Percentiles rank a stretch among this genome's conserved stretches.
phyloP scores from a whole-genome alignment of 805 yeast species.

The Teunomyces aglyptinius region DNA sequence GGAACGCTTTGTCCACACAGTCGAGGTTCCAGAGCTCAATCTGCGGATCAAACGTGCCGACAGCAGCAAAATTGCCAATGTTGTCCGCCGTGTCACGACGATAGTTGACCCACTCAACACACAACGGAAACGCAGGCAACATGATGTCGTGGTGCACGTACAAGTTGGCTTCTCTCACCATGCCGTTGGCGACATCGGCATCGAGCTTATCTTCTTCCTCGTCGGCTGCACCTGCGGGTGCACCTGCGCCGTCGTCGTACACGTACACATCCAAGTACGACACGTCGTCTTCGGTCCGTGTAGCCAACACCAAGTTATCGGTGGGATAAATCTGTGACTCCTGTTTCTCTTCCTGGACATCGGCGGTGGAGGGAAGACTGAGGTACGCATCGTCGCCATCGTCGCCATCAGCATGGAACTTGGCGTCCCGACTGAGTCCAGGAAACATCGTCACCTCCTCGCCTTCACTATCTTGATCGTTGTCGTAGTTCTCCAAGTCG shows the following conservation, averaged over 20 bases:
- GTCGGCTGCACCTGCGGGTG: conserved; percentile 64
- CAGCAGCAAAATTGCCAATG: conserved; percentile 88
- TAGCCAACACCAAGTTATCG: conserved; percentile 84
- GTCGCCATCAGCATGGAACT: conserved; percentile 45
- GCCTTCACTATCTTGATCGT: conserved; percentile 59
- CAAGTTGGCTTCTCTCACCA: conserved; percentile 68
- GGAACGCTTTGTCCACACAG: conserved; percentile 88
- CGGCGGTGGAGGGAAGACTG: conserved; percentile 60
- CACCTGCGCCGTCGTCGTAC: conserved; percentile 91
- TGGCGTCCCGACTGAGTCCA: conserved; percentile 62
- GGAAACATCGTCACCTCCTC: conserved; percentile 67
- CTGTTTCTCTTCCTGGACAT: conserved; percentile 69
- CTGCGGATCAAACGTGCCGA: conserved; percentile 96
- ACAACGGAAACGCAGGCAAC: conserved; percentile 95
- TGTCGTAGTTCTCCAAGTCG: conserved; percentile 82
- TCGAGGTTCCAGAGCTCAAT: conserved; percentile 97
- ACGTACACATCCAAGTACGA: conserved; percentile 91
- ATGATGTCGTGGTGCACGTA: conserved; percentile 96
- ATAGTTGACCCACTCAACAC: conserved; percentile 92
- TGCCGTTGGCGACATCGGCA: conserved; percentile 72
- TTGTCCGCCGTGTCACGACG: conserved; percentile 41
- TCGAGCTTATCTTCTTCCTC: conserved; percentile 67
- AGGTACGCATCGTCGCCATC: conserved; percentile 60
- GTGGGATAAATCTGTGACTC: conserved; percentile 86
- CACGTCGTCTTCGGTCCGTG: conserved; percentile 94